Evolutionary conservation across 1,284 basidiomycete species (phyloP).

Genomic region (Puccinia triticina): DNA sequence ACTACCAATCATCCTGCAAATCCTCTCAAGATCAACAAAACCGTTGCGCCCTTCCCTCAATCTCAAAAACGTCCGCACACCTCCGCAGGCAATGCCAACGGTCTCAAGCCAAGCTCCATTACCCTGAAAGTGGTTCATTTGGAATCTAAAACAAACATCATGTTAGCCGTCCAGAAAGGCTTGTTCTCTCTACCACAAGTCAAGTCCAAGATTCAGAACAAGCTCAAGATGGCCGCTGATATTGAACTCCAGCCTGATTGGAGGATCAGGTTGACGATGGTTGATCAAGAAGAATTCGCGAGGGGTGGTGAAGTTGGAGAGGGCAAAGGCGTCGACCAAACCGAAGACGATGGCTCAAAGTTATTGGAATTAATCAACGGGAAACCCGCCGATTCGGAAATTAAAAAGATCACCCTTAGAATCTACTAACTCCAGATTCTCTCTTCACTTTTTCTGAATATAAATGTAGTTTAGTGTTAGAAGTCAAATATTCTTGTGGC

Average conservation of each 20-base stretch:
- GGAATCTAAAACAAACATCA: slow-evolving; percentile 44
- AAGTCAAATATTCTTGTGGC: too few species aligned
- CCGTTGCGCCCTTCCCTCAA: neutral
- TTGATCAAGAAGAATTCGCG: slow-evolving; percentile 24
- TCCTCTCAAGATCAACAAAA: too few species aligned
- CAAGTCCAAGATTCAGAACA: slow-evolving; percentile 33
- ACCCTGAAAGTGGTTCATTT: slow-evolving; percentile 25
- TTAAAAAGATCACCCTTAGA: slow-evolving; percentile 36
- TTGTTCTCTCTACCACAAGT: slow-evolving; percentile 27
- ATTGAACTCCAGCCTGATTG: neutral
- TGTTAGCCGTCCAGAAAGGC: slow-evolving; percentile 17
- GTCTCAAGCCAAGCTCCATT: slow-evolving; percentile 1
- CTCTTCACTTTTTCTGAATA: too few species aligned
- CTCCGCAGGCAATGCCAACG: slow-evolving; percentile 4
- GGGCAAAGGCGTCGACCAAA: too few species aligned
- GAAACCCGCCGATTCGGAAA: neutral
- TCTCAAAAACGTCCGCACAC: slow-evolving; percentile 35
- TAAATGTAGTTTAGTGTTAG: too few species aligned
- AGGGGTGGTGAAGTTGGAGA: neutral
- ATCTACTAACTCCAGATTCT: neutral
- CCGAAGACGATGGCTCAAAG: slow-evolving; percentile 15
- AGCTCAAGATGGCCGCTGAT: slow-evolving; percentile 26
- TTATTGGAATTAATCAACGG: slow-evolving; percentile 21
- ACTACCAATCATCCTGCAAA: neutral
- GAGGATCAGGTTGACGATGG: slow-evolving; percentile 28